These are phyloP conservation scores for Tubosaeta sp. DNA, from an alignment of 768 basidiomycete species.

Conservation along the genomic window DNA sequence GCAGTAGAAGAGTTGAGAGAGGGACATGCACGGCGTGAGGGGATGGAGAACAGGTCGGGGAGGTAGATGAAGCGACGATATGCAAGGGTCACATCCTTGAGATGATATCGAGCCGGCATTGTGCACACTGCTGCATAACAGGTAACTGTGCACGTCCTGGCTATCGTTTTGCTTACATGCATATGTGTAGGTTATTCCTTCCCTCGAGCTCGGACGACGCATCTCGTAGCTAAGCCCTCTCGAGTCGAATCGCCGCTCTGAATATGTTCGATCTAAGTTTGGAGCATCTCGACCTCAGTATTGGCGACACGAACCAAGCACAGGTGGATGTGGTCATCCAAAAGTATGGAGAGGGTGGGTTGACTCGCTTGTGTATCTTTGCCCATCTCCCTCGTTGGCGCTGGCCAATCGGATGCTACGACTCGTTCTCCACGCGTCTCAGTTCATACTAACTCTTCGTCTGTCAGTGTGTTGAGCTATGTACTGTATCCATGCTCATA, in stretches of 20 bases:
- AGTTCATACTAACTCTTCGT: too few species aligned
- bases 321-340: slow-evolving; percentile 61
- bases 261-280: slow-evolving; percentile 87
- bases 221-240: slow-evolving; percentile 84
- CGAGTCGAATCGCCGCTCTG: slow-evolving; percentile 84
- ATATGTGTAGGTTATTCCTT: slow-evolving; percentile 60
- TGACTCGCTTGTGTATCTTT: slow-evolving; percentile 2
- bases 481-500: too few species aligned
- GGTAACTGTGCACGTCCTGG: slow-evolving; percentile 57
- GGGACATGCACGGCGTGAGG: too few species aligned
- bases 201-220: slow-evolving; percentile 72
- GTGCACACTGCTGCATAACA: too few species aligned
- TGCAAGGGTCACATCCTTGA: too few species aligned
- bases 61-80: too few species aligned
- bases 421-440: slow-evolving; percentile 54
- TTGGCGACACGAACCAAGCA: slow-evolving; percentile 45
- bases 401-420: slow-evolving; percentile 46
- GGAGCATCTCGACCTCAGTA: slow-evolving; percentile 84
- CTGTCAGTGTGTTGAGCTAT: too few species aligned
- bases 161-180: slow-evolving; percentile 18
- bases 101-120: too few species aligned
- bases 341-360: slow-evolving; percentile 68
- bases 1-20: too few species aligned
- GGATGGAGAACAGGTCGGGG: too few species aligned
- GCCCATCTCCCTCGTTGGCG: slow-evolving; percentile 36